A percentile compares a stretch with the other conserved stretches of the same genome.
These are phyloP conservation scores for Colletotrichum sp. DNA, from an alignment of 2,329 filamentous ascomycete species.

Conservation along the genomic window DNA sequence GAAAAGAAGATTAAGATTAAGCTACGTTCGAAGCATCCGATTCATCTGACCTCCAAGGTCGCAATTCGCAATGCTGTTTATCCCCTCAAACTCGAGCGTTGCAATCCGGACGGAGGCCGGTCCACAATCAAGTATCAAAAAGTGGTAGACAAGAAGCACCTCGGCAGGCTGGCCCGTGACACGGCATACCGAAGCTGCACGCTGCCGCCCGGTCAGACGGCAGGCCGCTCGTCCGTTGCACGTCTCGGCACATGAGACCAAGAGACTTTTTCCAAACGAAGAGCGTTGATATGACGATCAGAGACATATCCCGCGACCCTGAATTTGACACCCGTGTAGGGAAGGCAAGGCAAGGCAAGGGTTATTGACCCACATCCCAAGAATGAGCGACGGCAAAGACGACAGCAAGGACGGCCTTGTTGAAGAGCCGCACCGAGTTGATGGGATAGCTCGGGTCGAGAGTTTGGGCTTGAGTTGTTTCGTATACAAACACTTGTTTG, in stretches of 20 bases:
- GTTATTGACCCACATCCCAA: not conserved
- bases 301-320: not conserved
- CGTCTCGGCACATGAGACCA: slow-evolving; percentile 9
- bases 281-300: not conserved
- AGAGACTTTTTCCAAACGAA: not conserved
- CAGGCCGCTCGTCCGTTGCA: not conserved
- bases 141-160: not conserved
- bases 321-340: not conserved
- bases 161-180: not conserved
- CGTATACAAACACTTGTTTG: not conserved
- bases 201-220: not conserved
- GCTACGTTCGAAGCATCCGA: not conserved
- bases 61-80: not conserved
- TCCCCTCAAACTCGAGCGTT: not conserved
- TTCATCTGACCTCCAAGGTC: not conserved
- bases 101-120: not conserved
- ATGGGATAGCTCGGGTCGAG: not conserved
- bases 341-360: not conserved
- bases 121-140: not conserved
- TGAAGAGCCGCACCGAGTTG: not conserved
- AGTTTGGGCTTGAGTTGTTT: not conserved
- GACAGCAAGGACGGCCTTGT: not conserved
- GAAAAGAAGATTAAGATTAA: not conserved
- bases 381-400: not conserved
- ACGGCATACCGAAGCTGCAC: not conserved